A percentile compares a stretch with the other conserved stretches of the same genome.
Evolutionary conservation across 495 filamentous ascomycete species (phyloP).

Genomic region (Tetracladium setigerum): DNA sequence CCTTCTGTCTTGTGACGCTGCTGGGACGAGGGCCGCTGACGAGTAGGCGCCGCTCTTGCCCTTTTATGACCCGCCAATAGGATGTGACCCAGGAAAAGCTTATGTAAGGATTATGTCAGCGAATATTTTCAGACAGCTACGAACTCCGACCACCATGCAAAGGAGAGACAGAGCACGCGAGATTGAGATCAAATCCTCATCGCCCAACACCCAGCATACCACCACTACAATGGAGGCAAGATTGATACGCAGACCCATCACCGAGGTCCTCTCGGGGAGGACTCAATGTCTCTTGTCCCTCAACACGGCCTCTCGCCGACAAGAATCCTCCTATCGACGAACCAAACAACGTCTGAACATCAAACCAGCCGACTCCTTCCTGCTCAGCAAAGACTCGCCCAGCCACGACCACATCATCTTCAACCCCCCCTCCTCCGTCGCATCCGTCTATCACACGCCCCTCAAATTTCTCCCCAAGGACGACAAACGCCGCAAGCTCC

Average conservation of each 20-base stretch:
- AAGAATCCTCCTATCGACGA: conserved; percentile 53
- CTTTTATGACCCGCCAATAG: no score
- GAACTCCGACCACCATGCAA: no score
- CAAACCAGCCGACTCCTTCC: conserved; percentile 56
- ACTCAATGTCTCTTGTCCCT: conserved; percentile 26
- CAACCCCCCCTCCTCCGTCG: conserved; percentile 85
- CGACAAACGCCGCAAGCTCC: conserved; percentile 57
- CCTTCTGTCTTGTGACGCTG: no score
- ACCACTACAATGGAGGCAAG: conserved; percentile 14
- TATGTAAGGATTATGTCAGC: no score
- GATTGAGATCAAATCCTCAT: no score
- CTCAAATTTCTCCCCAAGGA: conserved; percentile 76
- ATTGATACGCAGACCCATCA: conserved; percentile 26
- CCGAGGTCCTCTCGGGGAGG: conserved; percentile 33
- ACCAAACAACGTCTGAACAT: conserved; percentile 53
- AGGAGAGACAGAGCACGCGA: no score
- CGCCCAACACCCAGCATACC: neutral
- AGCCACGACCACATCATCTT: conserved; percentile 60
- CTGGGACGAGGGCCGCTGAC: no score
- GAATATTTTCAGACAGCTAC: no score
- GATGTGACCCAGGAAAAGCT: no score
- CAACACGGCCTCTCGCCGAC: conserved; percentile 27
- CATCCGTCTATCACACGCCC: conserved; percentile 81
- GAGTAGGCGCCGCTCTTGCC: no score
- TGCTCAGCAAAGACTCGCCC: conserved; percentile 25